A percentile compares a stretch with the other conserved stretches of the same genome.
These are phyloP conservation scores for Zygotorulaspora sp. DNA, from an alignment of 805 yeast species.

Conservation along the genomic window DNA sequence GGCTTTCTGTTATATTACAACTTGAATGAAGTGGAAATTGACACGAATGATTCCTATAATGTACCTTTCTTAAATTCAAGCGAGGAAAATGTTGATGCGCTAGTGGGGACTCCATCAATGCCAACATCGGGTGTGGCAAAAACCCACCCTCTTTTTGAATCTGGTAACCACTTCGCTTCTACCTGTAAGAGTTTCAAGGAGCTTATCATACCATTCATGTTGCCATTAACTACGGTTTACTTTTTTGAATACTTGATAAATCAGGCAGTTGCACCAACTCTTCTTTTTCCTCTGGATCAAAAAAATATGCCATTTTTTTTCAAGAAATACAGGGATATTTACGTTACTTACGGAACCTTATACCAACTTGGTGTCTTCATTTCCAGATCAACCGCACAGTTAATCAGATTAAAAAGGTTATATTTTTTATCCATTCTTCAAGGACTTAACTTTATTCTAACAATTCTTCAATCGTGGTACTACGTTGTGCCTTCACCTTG, in stretches of 20 bases:
- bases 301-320: conserved; percentile 52
- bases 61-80: conserved; percentile 7
- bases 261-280: conserved; percentile 87
- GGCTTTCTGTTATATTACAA: conserved; percentile 43
- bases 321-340: conserved; percentile 68
- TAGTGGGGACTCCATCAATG: conserved; percentile 4
- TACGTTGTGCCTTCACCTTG: conserved; percentile 57
- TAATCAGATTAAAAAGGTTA: conserved; percentile 54
- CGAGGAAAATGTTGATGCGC: conserved; percentile 5
- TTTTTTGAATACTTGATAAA: conserved; percentile 82
- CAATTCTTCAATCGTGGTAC: conserved; percentile 60
- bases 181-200: conserved; percentile 39
- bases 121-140: conserved; percentile 6
- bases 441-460: conserved; percentile 51
- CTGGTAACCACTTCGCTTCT: conserved; percentile 18
- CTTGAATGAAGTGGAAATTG: conserved; percentile 20
- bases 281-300: conserved; percentile 64
- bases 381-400: conserved; percentile 76
- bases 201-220: conserved; percentile 62
- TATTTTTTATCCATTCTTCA: conserved; percentile 67
- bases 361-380: conserved; percentile 92
- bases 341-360: conserved; percentile 84
- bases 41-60: conserved; percentile 4
- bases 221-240: conserved; percentile 81
- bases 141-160: conserved; percentile 3